A percentile compares a stretch with the other conserved stretches of the same genome.
Conservation (phyloP, 129 eudicot genomes). For the Heracleum sosnowskyi region DNA sequence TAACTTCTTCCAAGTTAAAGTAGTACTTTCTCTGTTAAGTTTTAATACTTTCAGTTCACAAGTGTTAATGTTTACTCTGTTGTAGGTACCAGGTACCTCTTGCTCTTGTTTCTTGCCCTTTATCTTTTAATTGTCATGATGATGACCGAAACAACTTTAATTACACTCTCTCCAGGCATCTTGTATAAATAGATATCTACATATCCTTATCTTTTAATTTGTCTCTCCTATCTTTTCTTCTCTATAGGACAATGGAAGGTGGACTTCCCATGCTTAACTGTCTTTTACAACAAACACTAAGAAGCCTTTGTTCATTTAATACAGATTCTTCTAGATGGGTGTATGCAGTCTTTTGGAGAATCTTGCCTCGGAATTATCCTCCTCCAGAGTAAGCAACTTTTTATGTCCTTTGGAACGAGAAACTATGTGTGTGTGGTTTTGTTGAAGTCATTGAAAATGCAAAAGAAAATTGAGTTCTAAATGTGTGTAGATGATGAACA, state of each 20-base stretch:
- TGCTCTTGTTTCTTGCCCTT: slow-evolving; percentile 26
- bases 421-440: not conserved
- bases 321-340: slow-evolving; percentile 66
- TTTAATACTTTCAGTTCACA: not conserved
- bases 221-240: slow-evolving; percentile 19
- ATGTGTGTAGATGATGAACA: not conserved
- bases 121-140: slow-evolving; percentile 30
- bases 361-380: slow-evolving; percentile 75
- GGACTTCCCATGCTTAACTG: slow-evolving; percentile 79
- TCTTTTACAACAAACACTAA: slow-evolving; percentile 78
- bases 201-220: slow-evolving; percentile 23
- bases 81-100: slow-evolving; percentile 1
- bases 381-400: slow-evolving; percentile 62
- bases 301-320: slow-evolving; percentile 48
- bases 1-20: not conserved
- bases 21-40: not conserved
- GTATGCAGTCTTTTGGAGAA: slow-evolving; percentile 78
- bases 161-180: slow-evolving; percentile 17
- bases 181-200: not conserved
- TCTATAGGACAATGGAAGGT: slow-evolving; percentile 49
- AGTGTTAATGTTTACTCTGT: not conserved
- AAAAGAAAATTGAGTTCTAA: not conserved
- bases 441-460: not conserved
- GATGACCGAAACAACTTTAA: slow-evolving; percentile 22
- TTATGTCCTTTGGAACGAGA: not conserved